Evolutionary conservation across 345 rosid species (phyloP).

Genomic region (Dipteronia sinensis): DNA sequence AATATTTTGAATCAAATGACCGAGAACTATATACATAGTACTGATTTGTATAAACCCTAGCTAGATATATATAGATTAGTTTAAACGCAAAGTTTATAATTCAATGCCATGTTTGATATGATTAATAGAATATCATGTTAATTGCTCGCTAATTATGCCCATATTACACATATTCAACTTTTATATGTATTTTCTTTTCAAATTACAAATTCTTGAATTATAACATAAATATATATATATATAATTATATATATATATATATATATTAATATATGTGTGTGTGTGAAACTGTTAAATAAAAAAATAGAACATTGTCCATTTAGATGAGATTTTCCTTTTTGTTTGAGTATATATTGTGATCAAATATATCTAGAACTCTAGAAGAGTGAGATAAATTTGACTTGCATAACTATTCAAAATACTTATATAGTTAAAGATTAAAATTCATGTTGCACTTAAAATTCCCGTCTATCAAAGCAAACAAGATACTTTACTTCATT

Average conservation of each 20-base stretch:
- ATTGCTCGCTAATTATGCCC: neutral
- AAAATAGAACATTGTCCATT: neutral
- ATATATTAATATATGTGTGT: neutral
- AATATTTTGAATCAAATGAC: no score
- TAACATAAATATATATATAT: no score
- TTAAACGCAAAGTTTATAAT: no score
- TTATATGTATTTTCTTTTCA: neutral
- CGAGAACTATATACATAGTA: no score
- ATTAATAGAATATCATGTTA: neutral
- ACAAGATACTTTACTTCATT: conserved; percentile 33
- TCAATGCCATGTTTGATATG: neutral
- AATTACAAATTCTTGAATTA: neutral
- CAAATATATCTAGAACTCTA: neutral
- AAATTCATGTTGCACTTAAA: conserved; percentile 19
- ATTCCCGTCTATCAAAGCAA: conserved; percentile 48
- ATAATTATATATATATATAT: no score
- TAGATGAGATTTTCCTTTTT: neutral
- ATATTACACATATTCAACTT: neutral
- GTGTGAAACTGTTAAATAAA: neutral
- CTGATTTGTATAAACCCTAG: neutral
- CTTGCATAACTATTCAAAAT: conserved; percentile 11
- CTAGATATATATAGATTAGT: no score
- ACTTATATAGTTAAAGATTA: conserved; percentile 9
- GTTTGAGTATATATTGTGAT: neutral
- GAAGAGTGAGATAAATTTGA: neutral